phyloP scores from a whole-genome alignment of 2,329 filamentous ascomycete species.

The Fusarium continuum region DNA sequence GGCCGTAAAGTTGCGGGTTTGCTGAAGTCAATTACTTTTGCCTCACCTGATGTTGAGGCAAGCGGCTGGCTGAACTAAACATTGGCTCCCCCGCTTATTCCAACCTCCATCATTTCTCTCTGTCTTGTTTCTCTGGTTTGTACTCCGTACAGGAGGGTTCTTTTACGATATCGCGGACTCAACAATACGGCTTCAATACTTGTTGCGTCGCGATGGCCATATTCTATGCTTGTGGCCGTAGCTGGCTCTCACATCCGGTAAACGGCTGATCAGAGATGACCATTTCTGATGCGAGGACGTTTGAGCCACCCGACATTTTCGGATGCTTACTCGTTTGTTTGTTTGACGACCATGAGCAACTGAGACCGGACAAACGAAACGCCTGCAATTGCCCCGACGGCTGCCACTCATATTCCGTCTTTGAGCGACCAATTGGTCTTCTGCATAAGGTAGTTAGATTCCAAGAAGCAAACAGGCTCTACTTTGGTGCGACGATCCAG shows the following conservation, averaged over 20 bases:
- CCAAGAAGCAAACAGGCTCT: background rate
- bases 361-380: background rate
- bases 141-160: too few species aligned
- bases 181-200: background rate
- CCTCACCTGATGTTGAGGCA: background rate
- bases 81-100: background rate
- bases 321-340: background rate
- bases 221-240: too few species aligned
- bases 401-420: background rate
- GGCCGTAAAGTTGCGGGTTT: conserved; percentile 8
- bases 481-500: background rate
- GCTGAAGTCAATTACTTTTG: conserved; percentile 17
- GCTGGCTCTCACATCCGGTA: background rate
- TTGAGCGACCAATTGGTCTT: conserved; percentile 7
- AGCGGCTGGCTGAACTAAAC: conserved; percentile 17
- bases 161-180: background rate
- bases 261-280: background rate
- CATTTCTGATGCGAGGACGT: background rate
- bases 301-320: background rate
- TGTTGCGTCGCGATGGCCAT: background rate
- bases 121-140: background rate
- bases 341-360: background rate
- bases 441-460: background rate
- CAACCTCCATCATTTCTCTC: background rate
- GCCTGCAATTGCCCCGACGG: background rate